Evolutionary conservation across 495 filamentous ascomycete species (phyloP), one percentile per base, ranked within the genome.

Genomic region (Filosporella fistucella): DNA sequence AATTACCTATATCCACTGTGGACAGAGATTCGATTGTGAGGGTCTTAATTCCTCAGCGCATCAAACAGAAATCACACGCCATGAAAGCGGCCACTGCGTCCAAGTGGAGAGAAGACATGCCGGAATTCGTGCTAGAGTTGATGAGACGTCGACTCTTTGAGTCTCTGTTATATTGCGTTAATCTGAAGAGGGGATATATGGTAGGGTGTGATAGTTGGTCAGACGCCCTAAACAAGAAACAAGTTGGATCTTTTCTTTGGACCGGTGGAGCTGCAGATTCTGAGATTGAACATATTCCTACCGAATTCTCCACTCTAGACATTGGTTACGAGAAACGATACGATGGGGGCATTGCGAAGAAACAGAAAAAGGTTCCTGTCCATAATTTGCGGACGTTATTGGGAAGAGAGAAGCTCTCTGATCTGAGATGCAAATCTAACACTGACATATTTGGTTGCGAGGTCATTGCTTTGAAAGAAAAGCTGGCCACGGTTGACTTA

Each of bases 91-190:
- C 43, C 1, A 22, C 9, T 7, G 33, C 10, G 13, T 38, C 38
- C 9, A 1, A 42, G 3, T 91, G 85, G 84, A 76, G 83, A 13
- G 30, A 68, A 26, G 84, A 91, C 55, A 89, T 89, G 82, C 71
- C 75, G n/a, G 60, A 62, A 0, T 76, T 83, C 35, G 48, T 88
- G 2, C 63, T 85, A 0, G 60, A 66, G 6, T 43, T 72, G 24
- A 70, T 86, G 68, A 68, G 79, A 2, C 56, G 63, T 12, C 60
- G 70, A 2, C 66, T 77, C 10, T 47, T 71, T 1, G 70, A 76
- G 44, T 45, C 51, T 11, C 43, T 80, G 26, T 48, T 60, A 32
- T 55, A 58, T 41, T 21, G 13, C 26, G 20, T 17, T 4, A 32
- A 21, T 20, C 12, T 29, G 14, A 42, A 43, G 26, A 43, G 25